These are phyloP conservation scores for Cyclocybe aegerita DNA, from an alignment of 768 basidiomycete genomes.

Conservation along the genomic window DNA sequence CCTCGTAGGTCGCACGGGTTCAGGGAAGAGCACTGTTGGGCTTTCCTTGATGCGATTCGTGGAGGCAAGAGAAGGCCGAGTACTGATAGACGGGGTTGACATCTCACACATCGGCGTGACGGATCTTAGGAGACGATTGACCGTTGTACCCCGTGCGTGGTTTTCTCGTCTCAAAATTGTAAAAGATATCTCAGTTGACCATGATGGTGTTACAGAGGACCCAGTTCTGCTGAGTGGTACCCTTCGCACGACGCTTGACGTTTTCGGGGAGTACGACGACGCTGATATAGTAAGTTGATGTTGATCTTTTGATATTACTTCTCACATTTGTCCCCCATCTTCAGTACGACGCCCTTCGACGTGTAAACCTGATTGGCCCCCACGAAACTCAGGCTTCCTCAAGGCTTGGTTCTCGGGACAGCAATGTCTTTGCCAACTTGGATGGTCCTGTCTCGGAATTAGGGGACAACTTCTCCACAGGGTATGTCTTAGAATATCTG, in stretches of 20 bases:
- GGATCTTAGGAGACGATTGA: constrained; percentile 62
- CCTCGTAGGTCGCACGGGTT: constrained; percentile 67
- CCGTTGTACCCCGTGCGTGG: constrained; percentile 72
- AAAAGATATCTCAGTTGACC: background rate
- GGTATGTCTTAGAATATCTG: constrained; percentile 17
- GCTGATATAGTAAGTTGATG: constrained; percentile 63
- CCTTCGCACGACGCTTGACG: constrained; percentile 76
- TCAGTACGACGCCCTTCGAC: constrained; percentile 18
- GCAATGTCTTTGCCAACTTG: constrained; percentile 26
- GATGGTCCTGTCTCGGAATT: constrained; percentile 68
- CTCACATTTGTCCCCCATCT: background rate
- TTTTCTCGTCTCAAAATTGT: background rate
- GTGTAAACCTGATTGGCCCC: constrained; percentile 13
- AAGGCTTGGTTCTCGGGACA: too few species aligned
- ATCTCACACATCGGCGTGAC: constrained; percentile 79
- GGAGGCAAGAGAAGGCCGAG: constrained; percentile 77
- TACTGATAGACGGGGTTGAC: constrained; percentile 76
- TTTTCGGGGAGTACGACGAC: constrained; percentile 85
- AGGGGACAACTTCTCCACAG: constrained; percentile 77
- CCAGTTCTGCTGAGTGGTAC: constrained; percentile 86
- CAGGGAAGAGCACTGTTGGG: constrained; percentile 79
- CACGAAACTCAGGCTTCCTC: constrained; percentile 7
- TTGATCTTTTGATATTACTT: background rate
- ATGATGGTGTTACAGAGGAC: constrained; percentile 57
- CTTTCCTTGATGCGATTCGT: constrained; percentile 83